Evolutionary conservation across 441 rosid genomes (phyloP), one percentile per base, ranked within the genome.

Genomic region (Kokia cookei): DNA sequence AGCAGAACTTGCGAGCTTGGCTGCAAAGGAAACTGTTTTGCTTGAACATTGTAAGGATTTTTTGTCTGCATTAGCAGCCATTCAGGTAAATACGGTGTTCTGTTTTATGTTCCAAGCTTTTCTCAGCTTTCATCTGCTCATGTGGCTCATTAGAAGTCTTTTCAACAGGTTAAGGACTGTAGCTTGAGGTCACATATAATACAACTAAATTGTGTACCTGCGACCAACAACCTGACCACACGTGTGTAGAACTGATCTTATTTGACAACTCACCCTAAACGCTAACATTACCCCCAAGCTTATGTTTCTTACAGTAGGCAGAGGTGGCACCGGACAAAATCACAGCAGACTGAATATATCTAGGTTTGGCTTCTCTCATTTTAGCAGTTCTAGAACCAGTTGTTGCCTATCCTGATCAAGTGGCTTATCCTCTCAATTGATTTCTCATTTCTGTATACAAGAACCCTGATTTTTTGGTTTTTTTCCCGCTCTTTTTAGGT

Each of bases 201-300:
- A 75, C 91, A 88, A 80, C 84, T 80, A 78, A 86, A 84, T 72
- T 78, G 79, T 29, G 76, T 74, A 71, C 72, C 84, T 8, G 79
- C 86, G 65, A 81, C 83, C 75, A 66, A 84, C 81, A 83, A 82
- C 89, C 91, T 91, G 93, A 94, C 86, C 76, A 86, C 87, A 81
- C 85, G 35, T 84, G 85, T 89, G 84, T 84, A 95, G 96, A 89
- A 83, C 85, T 85, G 91, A 90, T 89, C 80, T 79, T 75, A 84
- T 80, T 75, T 86, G 86, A 87, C 86, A 62, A 79, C 83, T 89
- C 87, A 86, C 83, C 72, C 82, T 65, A 84, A 87, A 78, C 37
- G 85, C 91, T 85, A 88, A 87, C 70, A 71, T 66, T 62, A 82
- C 87, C 65, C 75, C 79, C 57, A 59, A 78, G 84, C 76, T 73